Evolutionary conservation across 345 rosid genomes (phyloP).

Genomic region (Brassica carinata): DNA sequence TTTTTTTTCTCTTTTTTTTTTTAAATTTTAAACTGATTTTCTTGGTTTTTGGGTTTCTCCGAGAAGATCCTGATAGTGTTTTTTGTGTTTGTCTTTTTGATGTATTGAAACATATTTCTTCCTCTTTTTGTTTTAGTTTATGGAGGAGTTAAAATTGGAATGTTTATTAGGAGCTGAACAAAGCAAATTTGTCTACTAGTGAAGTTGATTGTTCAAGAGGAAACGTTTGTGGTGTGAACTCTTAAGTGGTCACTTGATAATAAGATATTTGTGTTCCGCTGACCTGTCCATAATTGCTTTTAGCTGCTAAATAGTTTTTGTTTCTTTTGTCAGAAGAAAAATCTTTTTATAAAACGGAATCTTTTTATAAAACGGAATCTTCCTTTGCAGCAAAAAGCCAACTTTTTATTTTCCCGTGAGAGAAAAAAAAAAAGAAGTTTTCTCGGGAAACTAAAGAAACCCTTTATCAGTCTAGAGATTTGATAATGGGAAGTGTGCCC

Average conservation of each 20-base stretch:
- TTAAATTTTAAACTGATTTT: constrained; percentile 2
- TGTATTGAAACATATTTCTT: neutral
- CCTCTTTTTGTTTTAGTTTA: neutral
- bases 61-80: neutral
- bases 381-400: constrained; percentile 31
- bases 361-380: constrained; percentile 23
- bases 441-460: constrained; percentile 33
- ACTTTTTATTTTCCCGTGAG: constrained; percentile 16
- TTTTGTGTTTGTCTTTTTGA: neutral
- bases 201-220: constrained; percentile 16
- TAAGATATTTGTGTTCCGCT: constrained; percentile 35
- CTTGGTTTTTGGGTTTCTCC: constrained; percentile 15
- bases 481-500: constrained; percentile 28
- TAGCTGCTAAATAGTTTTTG: constrained; percentile 26
- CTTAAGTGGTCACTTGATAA: constrained; percentile 30
- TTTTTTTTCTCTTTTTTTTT: neutral
- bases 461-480: constrained; percentile 38
- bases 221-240: constrained; percentile 31
- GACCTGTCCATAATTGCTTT: constrained; percentile 20
- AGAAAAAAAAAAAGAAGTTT: constrained; percentile 28
- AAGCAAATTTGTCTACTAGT: constrained; percentile 33
- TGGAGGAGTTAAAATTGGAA: neutral
- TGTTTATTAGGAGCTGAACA: constrained; percentile 13
- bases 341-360: too few relatives aligned
- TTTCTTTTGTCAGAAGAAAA: constrained; percentile 12